Percentiles rank a stretch among this genome's conserved stretches.
Evolutionary conservation across 495 filamentous ascomycete genomes (phyloP).

Genomic region (Durotheca rogersii): DNA sequence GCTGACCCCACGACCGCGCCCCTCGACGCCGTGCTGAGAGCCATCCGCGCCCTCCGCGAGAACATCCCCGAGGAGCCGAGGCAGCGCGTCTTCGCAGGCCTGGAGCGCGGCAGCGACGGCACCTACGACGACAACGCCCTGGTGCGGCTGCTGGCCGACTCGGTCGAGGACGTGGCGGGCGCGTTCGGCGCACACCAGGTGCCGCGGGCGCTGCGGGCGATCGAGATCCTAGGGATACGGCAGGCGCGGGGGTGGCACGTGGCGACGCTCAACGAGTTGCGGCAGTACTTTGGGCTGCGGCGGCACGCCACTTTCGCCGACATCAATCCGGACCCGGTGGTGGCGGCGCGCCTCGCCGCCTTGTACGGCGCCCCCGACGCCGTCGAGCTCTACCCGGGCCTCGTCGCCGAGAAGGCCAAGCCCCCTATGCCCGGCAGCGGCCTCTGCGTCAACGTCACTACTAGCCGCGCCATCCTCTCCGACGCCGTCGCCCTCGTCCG

Average conservation of each 20-base stretch:
- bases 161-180: conserved; percentile 57
- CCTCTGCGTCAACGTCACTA: conserved; percentile 67
- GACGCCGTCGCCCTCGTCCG: conserved; percentile 77
- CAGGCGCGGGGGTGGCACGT: conserved; percentile 76
- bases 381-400: conserved; percentile 47
- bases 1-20: conserved; percentile 50
- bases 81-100: conserved; percentile 56
- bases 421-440: conserved; percentile 63
- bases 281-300: conserved; percentile 67
- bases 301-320: conserved; percentile 69
- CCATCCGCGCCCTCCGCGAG: conserved; percentile 53
- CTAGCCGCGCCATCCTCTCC: conserved; percentile 72
- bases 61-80: conserved; percentile 53
- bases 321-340: conserved; percentile 68
- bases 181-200: conserved; percentile 65
- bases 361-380: conserved; percentile 74
- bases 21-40: conserved; percentile 52
- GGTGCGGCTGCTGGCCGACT: conserved; percentile 56
- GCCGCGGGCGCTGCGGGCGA: conserved; percentile 62
- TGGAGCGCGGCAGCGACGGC: conserved; percentile 55
- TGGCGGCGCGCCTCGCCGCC: conserved; percentile 63
- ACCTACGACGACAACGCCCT: conserved; percentile 58
- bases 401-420: conserved; percentile 72
- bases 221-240: conserved; percentile 76
- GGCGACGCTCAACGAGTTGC: conserved; percentile 77